These are phyloP conservation scores for Hibiscus tridactylites DNA, from an alignment of 345 rosid genomes.

Conservation along the genomic window DNA sequence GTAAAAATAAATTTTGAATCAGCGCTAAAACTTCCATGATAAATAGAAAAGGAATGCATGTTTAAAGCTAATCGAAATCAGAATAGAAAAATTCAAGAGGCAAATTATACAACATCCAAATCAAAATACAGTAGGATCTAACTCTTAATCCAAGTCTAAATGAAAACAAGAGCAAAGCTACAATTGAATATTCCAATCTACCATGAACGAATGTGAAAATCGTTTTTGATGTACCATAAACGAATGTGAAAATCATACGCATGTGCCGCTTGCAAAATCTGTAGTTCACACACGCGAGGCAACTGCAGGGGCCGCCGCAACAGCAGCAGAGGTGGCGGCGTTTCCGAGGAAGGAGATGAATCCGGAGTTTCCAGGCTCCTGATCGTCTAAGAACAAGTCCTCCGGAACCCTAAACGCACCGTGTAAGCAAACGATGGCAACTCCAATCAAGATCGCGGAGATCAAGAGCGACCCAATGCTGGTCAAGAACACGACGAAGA, in stretches of 20 bases:
- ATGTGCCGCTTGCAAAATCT: neutral
- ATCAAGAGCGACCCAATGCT: conserved; percentile 11
- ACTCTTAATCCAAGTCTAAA: neutral
- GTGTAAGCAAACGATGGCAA: conserved; percentile 63
- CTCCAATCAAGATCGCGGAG: conserved; percentile 1
- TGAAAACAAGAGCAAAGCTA: neutral
- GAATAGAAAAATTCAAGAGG: neutral
- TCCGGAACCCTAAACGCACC: conserved; percentile 87
- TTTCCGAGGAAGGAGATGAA: conserved; percentile 67
- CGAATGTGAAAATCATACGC: neutral
- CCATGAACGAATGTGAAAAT: neutral
- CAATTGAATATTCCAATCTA: conserved; percentile 1
- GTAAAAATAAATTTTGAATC: neutral
- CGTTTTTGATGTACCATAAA: neutral
- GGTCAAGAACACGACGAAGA: conserved; percentile 16
- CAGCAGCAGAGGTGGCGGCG: conserved; percentile 52
- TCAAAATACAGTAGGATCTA: neutral
- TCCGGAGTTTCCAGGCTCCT: conserved; percentile 54
- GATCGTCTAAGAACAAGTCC: conserved; percentile 75
- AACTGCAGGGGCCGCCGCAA: conserved; percentile 50
- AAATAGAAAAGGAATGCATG: neutral
- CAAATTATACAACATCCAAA: neutral
- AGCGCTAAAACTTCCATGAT: neutral
- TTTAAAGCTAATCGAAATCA: neutral
- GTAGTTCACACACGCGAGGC: conserved; percentile 41